These are phyloP conservation scores for Parafenestella ontariensis DNA, from an alignment of 2,329 filamentous ascomycete genomes.

Conservation along the genomic window DNA sequence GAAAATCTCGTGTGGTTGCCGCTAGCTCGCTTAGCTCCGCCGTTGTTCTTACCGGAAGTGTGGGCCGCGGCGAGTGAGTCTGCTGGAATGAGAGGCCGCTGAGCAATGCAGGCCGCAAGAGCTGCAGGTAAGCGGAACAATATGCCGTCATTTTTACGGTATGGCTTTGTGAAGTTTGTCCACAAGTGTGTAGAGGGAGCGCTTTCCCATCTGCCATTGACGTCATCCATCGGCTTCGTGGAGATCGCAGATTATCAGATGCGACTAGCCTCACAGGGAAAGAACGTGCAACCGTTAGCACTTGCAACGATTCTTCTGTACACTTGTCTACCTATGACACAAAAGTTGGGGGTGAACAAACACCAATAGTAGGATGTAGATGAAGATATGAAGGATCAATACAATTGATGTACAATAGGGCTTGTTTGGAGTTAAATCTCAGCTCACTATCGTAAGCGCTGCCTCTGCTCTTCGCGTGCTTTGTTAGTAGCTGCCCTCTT, in stretches of 20 bases:
- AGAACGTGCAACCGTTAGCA: slow-evolving; percentile 22
- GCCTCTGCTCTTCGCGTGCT: too few relatives aligned
- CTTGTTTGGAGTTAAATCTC: too few relatives aligned
- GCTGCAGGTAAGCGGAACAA: background rate
- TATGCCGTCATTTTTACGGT: background rate
- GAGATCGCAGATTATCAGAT: slow-evolving; percentile 17
- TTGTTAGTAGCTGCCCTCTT: too few relatives aligned
- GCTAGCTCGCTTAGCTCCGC: slow-evolving; percentile 12
- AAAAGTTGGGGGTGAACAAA: too few relatives aligned
- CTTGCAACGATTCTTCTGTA: too few relatives aligned
- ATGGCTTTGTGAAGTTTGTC: slow-evolving; percentile 1
- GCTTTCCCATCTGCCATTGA: slow-evolving; percentile 1
- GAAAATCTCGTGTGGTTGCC: slow-evolving; percentile 18
- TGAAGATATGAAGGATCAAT: too few relatives aligned
- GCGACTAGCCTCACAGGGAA: slow-evolving; percentile 22
- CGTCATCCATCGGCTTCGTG: slow-evolving; percentile 20
- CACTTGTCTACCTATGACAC: too few relatives aligned
- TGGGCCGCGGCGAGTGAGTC: slow-evolving; percentile 9
- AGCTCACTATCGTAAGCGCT: too few relatives aligned
- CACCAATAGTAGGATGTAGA: too few relatives aligned
- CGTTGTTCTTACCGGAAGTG: slow-evolving; percentile 8
- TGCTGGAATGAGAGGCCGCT: slow-evolving; percentile 7
- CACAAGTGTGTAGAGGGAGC: slow-evolving; percentile 7
- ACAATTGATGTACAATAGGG: too few relatives aligned
- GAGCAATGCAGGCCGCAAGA: background rate